phyloP scores from a whole-genome alignment of 495 filamentous ascomycete species.

The Aspergillus egyptiacus region DNA sequence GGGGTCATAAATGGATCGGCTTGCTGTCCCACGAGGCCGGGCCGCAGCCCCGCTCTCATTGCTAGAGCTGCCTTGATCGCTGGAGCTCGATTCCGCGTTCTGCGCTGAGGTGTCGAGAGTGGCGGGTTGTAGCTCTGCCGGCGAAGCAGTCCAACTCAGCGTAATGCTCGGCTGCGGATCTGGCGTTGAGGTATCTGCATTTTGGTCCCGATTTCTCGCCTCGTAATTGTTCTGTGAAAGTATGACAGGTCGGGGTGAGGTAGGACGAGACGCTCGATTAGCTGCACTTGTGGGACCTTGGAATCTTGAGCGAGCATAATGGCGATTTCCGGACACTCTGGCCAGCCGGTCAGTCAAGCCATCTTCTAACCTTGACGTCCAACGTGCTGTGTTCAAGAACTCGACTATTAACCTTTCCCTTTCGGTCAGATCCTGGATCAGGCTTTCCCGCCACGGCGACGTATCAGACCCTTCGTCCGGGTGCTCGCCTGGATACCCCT shows the following conservation, averaged over 20 bases:
- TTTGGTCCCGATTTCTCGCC: constrained; percentile 18
- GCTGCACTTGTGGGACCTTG: constrained; percentile 33
- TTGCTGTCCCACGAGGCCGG: constrained; percentile 14
- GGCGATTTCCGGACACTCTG: constrained; percentile 24
- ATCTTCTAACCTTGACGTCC: constrained; percentile 33
- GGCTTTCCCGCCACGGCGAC: constrained; percentile 29
- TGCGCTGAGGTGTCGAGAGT: constrained; percentile 19
- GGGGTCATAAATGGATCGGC: constrained; percentile 21
- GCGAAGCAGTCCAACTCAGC: constrained; percentile 37
- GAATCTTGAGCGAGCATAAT: constrained; percentile 30
- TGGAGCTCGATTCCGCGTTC: constrained; percentile 16
- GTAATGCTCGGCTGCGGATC: constrained; percentile 34
- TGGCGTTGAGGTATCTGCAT: constrained; percentile 17
- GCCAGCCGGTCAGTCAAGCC: constrained; percentile 28
- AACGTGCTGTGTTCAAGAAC: constrained; percentile 45
- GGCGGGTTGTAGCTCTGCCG: constrained; percentile 27
- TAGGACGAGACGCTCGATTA: constrained; percentile 38
- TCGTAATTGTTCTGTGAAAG: constrained; percentile 33
- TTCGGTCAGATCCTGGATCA: constrained; percentile 47
- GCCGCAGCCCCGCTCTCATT: constrained; percentile 15
- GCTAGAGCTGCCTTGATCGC: constrained; percentile 16
- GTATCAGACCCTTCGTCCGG: constrained; percentile 18
- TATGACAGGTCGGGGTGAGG: constrained; percentile 37
- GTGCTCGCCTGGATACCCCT: constrained; percentile 20
- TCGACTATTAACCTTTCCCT: constrained; percentile 56